Evolutionary conservation across 2,329 filamentous ascomycete genomes (phyloP), one percentile per base, ranked within the genome.

Genomic region (Elsinoe fawcettii): DNA sequence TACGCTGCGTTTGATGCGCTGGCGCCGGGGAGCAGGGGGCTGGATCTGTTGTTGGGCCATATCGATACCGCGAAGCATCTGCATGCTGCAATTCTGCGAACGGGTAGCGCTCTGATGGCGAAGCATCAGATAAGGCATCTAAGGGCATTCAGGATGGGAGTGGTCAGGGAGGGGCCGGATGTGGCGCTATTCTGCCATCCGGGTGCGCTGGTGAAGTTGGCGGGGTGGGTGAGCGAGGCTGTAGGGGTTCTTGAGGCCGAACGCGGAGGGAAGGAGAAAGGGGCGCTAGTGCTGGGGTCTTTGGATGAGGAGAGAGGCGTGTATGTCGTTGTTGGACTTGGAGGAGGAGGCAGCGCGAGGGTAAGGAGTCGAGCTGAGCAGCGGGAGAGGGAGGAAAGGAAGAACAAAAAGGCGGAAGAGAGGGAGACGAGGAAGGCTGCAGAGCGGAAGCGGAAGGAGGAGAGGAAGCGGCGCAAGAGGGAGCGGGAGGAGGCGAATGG

Each of bases 81-180:
- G 1, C 88, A 96, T 70, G 85, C 89, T 34, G 91, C 93, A 39
- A 97, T 99, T 61, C 88, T 96, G 60, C 87, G 90, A 49, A 96
- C 92, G 0, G 93, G 93, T 36, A 95, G 90, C 1, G 86, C 88
- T 0, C 79, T 99, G 25, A 87, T 99, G 59, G 88, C 90, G 63
- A 99, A 99, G 74, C 86, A 88, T 59, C 91, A 96, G 66, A 95
- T 99, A 68, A 88, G 90, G 36, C 90, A 96, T 69, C 77, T 99
- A 14, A 84, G 90, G 49, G 88, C 92, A 0, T 99, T 97, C 70
- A 88, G 93, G 51, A 90, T 99, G 80, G 95, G 88, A 32, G 87
- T 97, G 3, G 90, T 99, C 64, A 96, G 95, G 69, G 93, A 97
- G 66, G 90, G 92, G 0, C 90, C 91, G 0, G 93, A 97, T 65